Percentiles rank a stretch among this genome's conserved stretches.
Evolutionary conservation across 345 rosid species (phyloP).

Genomic region (Syzygium jambos): DNA sequence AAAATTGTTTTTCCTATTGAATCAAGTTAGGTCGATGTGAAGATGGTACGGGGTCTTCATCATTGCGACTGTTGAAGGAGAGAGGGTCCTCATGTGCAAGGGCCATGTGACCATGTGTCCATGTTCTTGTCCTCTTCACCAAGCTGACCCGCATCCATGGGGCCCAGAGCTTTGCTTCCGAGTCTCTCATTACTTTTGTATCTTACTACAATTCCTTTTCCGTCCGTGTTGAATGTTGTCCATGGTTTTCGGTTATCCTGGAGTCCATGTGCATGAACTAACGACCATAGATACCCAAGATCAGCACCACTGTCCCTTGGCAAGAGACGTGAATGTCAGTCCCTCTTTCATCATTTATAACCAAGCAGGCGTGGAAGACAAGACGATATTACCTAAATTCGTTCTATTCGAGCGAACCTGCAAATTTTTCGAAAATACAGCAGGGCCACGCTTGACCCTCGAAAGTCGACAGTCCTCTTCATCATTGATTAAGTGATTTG

Average conservation of each 20-base stretch:
- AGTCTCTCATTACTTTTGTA: neutral
- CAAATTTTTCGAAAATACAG: neutral
- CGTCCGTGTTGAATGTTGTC: neutral
- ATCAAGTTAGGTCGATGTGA: neutral
- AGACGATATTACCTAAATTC: neutral
- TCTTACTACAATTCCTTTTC: neutral
- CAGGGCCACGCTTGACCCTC: neutral
- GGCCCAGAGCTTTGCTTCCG: slow-evolving; percentile 3
- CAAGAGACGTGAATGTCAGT: neutral
- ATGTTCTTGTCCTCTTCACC: slow-evolving; percentile 16
- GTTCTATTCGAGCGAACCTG: neutral
- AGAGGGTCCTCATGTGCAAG: slow-evolving; percentile 28
- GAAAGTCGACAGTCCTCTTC: neutral
- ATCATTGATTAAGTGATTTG: neutral
- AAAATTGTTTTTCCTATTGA: neutral
- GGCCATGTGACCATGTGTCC: slow-evolving; percentile 52
- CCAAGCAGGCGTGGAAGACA: neutral
- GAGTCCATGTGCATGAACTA: neutral
- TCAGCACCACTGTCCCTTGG: neutral
- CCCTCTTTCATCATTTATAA: neutral
- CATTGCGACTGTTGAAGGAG: neutral
- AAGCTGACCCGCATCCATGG: neutral
- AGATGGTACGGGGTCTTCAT: neutral
- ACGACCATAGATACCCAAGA: neutral
- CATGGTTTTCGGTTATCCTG: neutral